A percentile compares a stretch with the other conserved stretches of the same genome.
phyloP scores from a whole-genome alignment of 805 yeast genomes.

The Lipomyces lipofer region DNA sequence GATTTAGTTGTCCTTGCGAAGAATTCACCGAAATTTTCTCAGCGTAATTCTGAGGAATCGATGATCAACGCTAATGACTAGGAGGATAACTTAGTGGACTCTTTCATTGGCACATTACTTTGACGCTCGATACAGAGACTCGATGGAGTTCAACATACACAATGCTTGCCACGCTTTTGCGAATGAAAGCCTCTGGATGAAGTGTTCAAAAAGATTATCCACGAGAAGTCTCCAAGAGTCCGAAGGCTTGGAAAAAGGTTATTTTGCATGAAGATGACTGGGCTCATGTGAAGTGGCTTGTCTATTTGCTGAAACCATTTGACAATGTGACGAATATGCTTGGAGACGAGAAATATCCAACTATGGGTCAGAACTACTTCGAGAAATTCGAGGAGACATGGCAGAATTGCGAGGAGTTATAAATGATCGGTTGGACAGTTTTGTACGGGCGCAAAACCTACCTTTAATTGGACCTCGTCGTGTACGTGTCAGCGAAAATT shows the following conservation, averaged over 20 bases:
- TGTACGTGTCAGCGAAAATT: neutral
- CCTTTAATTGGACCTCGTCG: constrained; percentile 3
- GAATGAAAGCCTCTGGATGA: neutral
- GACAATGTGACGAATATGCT: no score
- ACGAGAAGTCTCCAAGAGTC: neutral
- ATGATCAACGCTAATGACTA: no score
- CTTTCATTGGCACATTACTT: neutral
- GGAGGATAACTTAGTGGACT: neutral
- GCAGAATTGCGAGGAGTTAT: neutral
- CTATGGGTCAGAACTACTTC: no score
- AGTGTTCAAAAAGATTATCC: neutral
- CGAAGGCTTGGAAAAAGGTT: neutral
- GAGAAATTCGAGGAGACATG: neutral
- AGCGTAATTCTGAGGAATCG: no score
- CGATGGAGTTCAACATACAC: constrained; percentile 1
- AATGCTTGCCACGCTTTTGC: neutral
- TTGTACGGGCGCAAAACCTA: neutral
- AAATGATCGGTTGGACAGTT: neutral
- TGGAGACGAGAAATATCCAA: no score
- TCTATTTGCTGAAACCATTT: neutral
- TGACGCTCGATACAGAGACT: neutral
- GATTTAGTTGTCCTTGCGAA: neutral
- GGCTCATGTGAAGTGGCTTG: neutral
- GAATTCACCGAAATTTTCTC: neutral
- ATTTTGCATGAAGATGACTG: neutral